Base-by-base conservation (phyloP, 2,329 filamentous ascomycete species). In the Colletotrichum cuscutae region DNA sequence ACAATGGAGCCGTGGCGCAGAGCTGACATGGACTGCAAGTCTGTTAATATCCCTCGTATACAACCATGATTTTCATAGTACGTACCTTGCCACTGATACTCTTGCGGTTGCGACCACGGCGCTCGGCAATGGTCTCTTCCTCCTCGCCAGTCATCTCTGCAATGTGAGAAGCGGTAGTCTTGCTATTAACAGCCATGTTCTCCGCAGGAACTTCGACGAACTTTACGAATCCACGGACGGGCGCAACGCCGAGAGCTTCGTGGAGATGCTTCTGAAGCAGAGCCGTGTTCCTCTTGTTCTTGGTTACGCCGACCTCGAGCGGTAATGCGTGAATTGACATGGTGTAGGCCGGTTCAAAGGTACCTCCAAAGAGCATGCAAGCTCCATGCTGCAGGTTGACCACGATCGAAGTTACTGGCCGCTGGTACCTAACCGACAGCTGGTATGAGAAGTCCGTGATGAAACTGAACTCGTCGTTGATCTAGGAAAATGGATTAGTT, bases 261-360 rank as follows among this genome's bases (percentile, higher is more conserved):
- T 91, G 87, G 81, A 98, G 88, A 80, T 93, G 92, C n/a, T 86
- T 87, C 79, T 97, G 94, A 4, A 97, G 89, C 22, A 97, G 83
- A n/a, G 88, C 87, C 1, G 94, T 91, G 80, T 96, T 97, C 74
- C 94, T 90, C 80, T 93, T 93, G 83, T 98, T 98, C 65, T 90
- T 94, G 4, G 91, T 89, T 0, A 93, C 90, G 73, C 92, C 91
- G 70, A 97, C 84, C 75, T 94, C 88, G 12, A 86, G 86, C 1
- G 93, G 87, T 11, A 97, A 86, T 0, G 94, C 91, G 46, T 89
- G 92, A 72, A 98, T 89, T 42, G 90, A 92, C 78, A 97, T 86
- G 72, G 92, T 88, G 79, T 98, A 98, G 24, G 94, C 93, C 4
- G 94, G 93, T 63, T 95, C 92, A 75, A 94, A 93, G 5, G 90